Evolutionary conservation across 148 eudicot species (phyloP), one percentile per base, ranked within the genome.

Genomic region (Chenopodium quinoa): DNA sequence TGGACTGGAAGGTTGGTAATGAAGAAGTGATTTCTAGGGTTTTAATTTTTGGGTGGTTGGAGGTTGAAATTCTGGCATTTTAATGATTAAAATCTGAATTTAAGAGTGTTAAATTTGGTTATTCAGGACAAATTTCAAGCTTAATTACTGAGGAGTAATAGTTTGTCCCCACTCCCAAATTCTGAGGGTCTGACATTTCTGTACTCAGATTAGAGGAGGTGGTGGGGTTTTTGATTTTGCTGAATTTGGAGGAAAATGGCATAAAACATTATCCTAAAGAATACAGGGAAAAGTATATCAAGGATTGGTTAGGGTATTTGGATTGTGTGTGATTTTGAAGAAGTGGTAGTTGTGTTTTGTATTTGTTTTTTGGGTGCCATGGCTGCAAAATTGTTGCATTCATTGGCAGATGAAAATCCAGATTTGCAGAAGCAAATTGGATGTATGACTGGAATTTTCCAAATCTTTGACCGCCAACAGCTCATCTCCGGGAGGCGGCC

Each of bases 351-450:
- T 7, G 32, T 69, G 27, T 65, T 37, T 75, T 20, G 13, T 4
- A 40, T 20, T 56, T 54, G 12, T 9, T 54, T 56, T 11, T 22
- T 52, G 63, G 44, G 60, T 75, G 77, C 65, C 78, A 93, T 93
- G 99, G 98, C 98, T 88, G 97, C 98, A 75, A 96, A 92, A 82
- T 85, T 96, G 78, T 83, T 96, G 83, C 97, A 93, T 86, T 89
- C 99, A 27, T 88, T 96, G 80, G 89, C 97, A 37, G 98, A 96
- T 85, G 99, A 93, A 44, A 91, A 93, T 79, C 91, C 91, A 32
- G 98, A 94, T 84, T 91, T 93, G 91, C 95, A 90, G 82, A 94
- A 90, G 89, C 97, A 94, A 84, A 93, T 91, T 68, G 98, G 98
- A 79, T 93, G 94, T 78, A 93, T 93, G 97, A 90, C 88, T 78